Evolutionary conservation across 2,329 filamentous ascomycete species (phyloP).

Genomic region (Curvularia lunata): DNA sequence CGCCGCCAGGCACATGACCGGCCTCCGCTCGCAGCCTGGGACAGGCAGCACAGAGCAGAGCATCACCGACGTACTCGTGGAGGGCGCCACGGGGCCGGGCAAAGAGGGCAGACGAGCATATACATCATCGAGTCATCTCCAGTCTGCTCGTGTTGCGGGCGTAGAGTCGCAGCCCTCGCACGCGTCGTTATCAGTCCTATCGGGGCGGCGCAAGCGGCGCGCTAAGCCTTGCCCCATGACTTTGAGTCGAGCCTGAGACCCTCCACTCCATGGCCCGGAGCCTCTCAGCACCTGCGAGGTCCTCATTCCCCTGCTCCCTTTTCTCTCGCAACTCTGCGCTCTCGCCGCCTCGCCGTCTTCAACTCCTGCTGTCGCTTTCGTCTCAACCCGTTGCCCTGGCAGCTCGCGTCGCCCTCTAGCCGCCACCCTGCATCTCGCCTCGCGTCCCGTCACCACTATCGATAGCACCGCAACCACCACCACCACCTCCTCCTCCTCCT

Average conservation of each 20-base stretch:
- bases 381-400: not conserved
- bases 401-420: not conserved
- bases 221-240: constrained; percentile 14
- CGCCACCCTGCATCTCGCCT: constrained; percentile 3
- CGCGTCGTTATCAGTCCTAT: constrained; percentile 14
- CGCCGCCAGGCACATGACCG: constrained; percentile 31
- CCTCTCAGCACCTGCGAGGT: not conserved
- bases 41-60: not conserved
- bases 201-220: constrained; percentile 8
- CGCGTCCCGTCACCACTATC: constrained; percentile 16
- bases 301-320: not conserved
- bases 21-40: not conserved
- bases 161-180: constrained; percentile 4
- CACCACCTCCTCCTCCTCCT: not conserved
- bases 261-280: constrained; percentile 2
- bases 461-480: constrained; percentile 2
- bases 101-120: not conserved
- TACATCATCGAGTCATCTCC: not conserved
- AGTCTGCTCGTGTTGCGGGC: not conserved
- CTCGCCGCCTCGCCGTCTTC: constrained; percentile 12
- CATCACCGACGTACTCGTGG: not conserved
- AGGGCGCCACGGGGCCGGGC: constrained; percentile 1
- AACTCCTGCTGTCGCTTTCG: constrained; percentile 9
- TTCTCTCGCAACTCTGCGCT: not conserved
- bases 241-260: constrained; percentile 14